These are phyloP conservation scores for Phaeosphaeria sp. DNA, from an alignment of 2,329 filamentous ascomycete genomes.

Conservation along the genomic window DNA sequence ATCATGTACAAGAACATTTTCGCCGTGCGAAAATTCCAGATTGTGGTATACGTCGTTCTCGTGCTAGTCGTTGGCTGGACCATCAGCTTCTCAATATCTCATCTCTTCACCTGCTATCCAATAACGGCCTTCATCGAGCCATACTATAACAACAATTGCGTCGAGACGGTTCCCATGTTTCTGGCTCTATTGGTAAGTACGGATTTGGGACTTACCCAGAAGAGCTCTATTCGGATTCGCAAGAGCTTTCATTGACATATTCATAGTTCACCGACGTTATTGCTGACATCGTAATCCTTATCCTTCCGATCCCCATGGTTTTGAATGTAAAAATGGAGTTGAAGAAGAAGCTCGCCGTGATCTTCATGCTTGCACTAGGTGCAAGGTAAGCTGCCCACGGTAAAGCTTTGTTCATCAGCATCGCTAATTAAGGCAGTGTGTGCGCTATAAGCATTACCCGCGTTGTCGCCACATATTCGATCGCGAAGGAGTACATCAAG, in stretches of 20 bases:
- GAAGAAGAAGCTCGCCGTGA: conserved; percentile 28
- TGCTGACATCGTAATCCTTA: conserved; percentile 27
- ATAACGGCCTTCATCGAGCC: conserved; percentile 36
- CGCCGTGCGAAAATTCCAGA: conserved; percentile 23
- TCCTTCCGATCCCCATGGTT: conserved; percentile 34
- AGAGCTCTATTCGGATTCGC: not conserved
- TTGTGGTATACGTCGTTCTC: conserved; percentile 27
- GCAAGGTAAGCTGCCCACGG: conserved; percentile 18
- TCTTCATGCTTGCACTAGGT: conserved; percentile 28
- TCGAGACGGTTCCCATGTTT: conserved; percentile 31
- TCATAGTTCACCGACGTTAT: conserved; percentile 26
- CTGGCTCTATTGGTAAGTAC: conserved; percentile 24
- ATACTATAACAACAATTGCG: conserved; percentile 31
- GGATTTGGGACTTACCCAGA: not conserved
- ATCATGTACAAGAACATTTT: conserved; percentile 41
- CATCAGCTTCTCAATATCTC: conserved; percentile 28
- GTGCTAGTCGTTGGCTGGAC: conserved; percentile 31
- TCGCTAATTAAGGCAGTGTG: conserved; percentile 17
- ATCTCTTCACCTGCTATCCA: conserved; percentile 37
- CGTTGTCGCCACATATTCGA: conserved; percentile 24
- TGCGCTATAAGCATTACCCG: conserved; percentile 30
- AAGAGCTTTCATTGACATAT: not conserved
- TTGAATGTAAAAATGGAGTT: conserved; percentile 23
- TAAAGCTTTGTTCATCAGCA: not conserved
- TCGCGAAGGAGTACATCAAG: conserved; percentile 25